Conservation (phyloP, 2,329 filamentous ascomycete species). For the Curvularia verruculosa region DNA sequence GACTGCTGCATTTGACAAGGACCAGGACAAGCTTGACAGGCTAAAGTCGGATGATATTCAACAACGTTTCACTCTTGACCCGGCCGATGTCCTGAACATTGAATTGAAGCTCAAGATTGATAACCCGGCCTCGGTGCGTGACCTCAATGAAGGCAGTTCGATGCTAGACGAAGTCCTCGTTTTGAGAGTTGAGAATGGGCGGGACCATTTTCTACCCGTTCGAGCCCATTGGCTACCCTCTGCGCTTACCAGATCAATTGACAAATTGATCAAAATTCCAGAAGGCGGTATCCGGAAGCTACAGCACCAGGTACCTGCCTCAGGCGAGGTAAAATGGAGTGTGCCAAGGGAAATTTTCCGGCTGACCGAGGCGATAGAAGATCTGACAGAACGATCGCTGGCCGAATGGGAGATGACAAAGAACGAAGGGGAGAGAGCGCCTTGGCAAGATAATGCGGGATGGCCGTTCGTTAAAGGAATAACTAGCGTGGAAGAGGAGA, state of each 20-base stretch:
- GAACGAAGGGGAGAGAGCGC: constrained; percentile 48
- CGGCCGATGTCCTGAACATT: constrained; percentile 80
- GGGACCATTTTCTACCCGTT: constrained; percentile 90
- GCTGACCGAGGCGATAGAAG: constrained; percentile 79
- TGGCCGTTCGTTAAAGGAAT: constrained; percentile 63
- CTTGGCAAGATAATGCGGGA: constrained; percentile 60
- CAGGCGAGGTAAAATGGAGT: constrained; percentile 67
- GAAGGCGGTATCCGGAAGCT: constrained; percentile 78
- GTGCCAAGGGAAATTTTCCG: constrained; percentile 89
- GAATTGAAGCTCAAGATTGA: constrained; percentile 71
- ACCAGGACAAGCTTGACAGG: constrained; percentile 50
- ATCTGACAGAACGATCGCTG: constrained; percentile 62
- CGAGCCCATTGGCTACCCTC: constrained; percentile 80
- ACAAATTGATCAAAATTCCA: constrained; percentile 84
- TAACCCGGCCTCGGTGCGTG: constrained; percentile 66
- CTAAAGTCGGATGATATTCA: constrained; percentile 38
- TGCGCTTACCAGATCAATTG: constrained; percentile 83
- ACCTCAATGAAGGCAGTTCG: constrained; percentile 71
- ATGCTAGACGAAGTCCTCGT: constrained; percentile 86
- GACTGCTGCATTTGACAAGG: constrained; percentile 66
- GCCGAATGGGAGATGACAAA: constrained; percentile 68
- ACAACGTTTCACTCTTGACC: constrained; percentile 71
- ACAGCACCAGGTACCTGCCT: constrained; percentile 58
- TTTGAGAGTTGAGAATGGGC: constrained; percentile 78
- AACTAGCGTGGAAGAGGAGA: constrained; percentile 50